Evolutionary conservation across 768 basidiomycete genomes (phyloP), one percentile per base, ranked within the genome.

Genomic region (Boletus vinaceobasis): DNA sequence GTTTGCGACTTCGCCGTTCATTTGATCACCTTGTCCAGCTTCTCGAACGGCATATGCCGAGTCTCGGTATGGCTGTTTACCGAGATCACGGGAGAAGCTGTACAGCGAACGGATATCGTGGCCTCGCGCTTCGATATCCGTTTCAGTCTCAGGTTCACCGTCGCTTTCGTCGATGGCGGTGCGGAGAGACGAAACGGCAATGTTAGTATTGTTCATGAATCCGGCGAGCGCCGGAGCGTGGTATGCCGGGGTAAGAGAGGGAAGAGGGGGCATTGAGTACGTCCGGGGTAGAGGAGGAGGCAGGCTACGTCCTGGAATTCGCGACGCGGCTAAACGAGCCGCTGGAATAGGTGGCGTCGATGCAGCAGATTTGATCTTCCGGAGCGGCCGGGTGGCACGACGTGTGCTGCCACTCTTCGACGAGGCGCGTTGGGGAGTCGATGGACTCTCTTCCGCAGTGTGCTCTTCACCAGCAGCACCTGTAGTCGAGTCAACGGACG

Each of bases 81-180:
- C 64, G 46, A 69, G 61, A 56, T 62, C 64, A 45, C 68, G 67
- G 31, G 68, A 65, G 60, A 71, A 72, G 63, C 67, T 69, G 39
- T 67, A 71, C 57, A 72, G 33, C 40, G 69, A 64, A 55, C 67
- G 71, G 43, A 71, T 63, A 47, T 59, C 61, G 44, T 69, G 69
- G 7, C 57, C 57, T n/a, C 69, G 65, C 42, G 60, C 45, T 42
- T 72, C 71, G 23, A 60, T 56, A 40, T 71, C 71, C 37, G 71
- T 69, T 33, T 71, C 69, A 5, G 70, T 68, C 37, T 72, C 71
- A 9, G 56, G 65, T 53, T 71, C 69, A 14, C 63, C 69, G 44
- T 71, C 69, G 35, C 71, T 71, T 59, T 70, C 69, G 38, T 72
- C 71, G 11, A 71, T 72, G 19, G 71, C 67, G 1, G 70, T 71